These are phyloP conservation scores for Dioscorea alata DNA, from an alignment of 106 monocot species.

Conservation along the genomic window DNA sequence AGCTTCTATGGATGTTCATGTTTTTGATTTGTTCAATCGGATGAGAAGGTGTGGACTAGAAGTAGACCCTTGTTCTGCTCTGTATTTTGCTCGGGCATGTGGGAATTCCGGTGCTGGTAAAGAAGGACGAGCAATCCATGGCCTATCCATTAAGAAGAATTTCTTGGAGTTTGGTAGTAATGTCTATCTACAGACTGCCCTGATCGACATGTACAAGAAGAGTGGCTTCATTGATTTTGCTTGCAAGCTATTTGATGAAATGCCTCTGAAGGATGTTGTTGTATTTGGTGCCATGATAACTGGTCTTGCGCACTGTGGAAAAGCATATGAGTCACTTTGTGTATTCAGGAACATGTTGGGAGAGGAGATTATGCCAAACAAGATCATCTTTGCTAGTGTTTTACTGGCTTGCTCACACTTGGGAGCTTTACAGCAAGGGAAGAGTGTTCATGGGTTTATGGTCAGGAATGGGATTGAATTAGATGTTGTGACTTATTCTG, in stretches of 20 bases:
- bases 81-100: conserved; percentile 28
- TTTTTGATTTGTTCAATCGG: conserved; percentile 16
- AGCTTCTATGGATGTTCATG: conserved; percentile 14
- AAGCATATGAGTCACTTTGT: conserved; percentile 16
- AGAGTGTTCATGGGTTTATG: conserved; percentile 24
- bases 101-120: conserved; percentile 18
- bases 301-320: conserved; percentile 32
- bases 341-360: conserved; percentile 23
- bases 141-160: conserved; percentile 28
- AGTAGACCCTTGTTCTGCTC: conserved; percentile 19
- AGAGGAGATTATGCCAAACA: conserved; percentile 18
- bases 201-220: conserved; percentile 42
- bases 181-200: conserved; percentile 34
- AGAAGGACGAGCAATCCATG: conserved; percentile 30
- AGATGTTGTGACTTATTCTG: conserved; percentile 25
- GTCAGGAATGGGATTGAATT: conserved; percentile 10
- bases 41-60: conserved; percentile 22
- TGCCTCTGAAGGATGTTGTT: conserved; percentile 29
- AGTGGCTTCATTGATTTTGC: conserved; percentile 25
- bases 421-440: conserved; percentile 23
- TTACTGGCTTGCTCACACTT: conserved; percentile 36
- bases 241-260: conserved; percentile 29
- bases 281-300: conserved; percentile 33
- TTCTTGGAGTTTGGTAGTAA: conserved; percentile 16
- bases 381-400: conserved; percentile 35